These are phyloP conservation scores for Penicillium macrosclerotiorum DNA, from an alignment of 495 filamentous ascomycete species.

Conservation along the genomic window DNA sequence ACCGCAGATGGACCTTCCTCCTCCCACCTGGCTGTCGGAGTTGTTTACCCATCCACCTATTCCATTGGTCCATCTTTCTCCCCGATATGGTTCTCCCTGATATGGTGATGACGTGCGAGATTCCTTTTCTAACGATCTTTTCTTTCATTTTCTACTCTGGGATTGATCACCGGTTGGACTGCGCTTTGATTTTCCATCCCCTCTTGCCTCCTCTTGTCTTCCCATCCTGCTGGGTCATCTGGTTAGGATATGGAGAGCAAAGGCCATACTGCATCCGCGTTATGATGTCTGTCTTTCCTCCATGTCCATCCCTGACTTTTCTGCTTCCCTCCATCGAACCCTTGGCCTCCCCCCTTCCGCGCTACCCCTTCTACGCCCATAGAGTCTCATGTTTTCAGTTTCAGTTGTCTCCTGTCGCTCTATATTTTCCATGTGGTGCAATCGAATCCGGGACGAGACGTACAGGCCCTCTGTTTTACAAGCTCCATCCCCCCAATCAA, in stretches of 20 bases:
- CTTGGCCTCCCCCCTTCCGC: neutral
- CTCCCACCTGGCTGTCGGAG: conserved; percentile 1
- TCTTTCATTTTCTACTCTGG: conserved; percentile 8
- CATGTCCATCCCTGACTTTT: too few relatives aligned
- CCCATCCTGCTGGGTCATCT: too few relatives aligned
- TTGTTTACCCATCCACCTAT: conserved; percentile 1
- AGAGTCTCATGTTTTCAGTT: neutral
- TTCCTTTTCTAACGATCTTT: conserved; percentile 28
- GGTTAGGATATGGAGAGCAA: too few relatives aligned
- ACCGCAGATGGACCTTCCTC: neutral
- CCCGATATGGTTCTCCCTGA: conserved; percentile 1
- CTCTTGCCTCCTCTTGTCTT: neutral
- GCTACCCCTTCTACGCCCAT: conserved; percentile 1
- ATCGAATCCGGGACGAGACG: too few relatives aligned
- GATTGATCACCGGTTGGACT: conserved; percentile 15
- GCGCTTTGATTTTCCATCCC: conserved; percentile 1
- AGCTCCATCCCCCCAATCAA: too few relatives aligned
- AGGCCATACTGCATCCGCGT: too few relatives aligned
- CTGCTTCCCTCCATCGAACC: too few relatives aligned
- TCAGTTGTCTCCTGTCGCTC: neutral
- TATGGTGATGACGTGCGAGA: conserved; percentile 13
- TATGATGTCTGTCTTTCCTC: too few relatives aligned
- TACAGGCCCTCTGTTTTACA: too few relatives aligned
- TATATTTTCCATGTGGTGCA: too few relatives aligned
- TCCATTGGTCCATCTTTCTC: neutral